Evolutionary conservation across 2,329 filamentous ascomycete species (phyloP), one percentile per base, ranked within the genome.

Genomic region (Venturia nashicola): DNA sequence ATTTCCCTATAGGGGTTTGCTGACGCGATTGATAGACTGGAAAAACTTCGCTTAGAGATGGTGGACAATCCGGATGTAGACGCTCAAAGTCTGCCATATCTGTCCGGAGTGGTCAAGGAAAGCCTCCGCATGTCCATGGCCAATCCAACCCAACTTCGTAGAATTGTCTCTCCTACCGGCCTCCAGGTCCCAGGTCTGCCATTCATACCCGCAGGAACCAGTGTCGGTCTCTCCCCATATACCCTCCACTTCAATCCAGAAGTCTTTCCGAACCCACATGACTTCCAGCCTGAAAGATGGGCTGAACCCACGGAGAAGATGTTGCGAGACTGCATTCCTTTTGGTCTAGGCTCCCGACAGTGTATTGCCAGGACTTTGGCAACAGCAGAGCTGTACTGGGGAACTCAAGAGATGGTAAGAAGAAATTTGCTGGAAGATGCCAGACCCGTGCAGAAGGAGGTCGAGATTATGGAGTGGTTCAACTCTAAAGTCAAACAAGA

Each of bases 381-480:
- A 1, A 76, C 70, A 43, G 68, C 70, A 1, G 79, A 82, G 69
- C 67, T 82, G 60, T 75, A 70, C 32, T 69, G 76, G 67, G 76
- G 75, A 0, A 75, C 76, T 1, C 73, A 77, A 65, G 76, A 72
- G 36, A 61, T 83, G 14, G 78, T 76, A 0, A 70, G 74, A 62
- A 75, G 71, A 12, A 75, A 76, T 66, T 75, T 80, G 1, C 70
- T 83, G 20, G 70, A 72, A 4, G 79, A 79, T 2, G 79, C 78
- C 2, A 76, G 65, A 57, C 68, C 72, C 2, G 71, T 77, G 1
- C 68, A 76, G 23, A 72, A 76, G 0, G 71, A 74, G 63, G 75
- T 83, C 12, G 75, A 80, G 69, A 79, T 82, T n/a, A 71, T 75
- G 36, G 79, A 84, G 68, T 83, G 81, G 81, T 83, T 84, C 67